These are phyloP conservation scores for Pezicula rhizophila DNA, from an alignment of 2,329 filamentous ascomycete species.

Conservation along the genomic window DNA sequence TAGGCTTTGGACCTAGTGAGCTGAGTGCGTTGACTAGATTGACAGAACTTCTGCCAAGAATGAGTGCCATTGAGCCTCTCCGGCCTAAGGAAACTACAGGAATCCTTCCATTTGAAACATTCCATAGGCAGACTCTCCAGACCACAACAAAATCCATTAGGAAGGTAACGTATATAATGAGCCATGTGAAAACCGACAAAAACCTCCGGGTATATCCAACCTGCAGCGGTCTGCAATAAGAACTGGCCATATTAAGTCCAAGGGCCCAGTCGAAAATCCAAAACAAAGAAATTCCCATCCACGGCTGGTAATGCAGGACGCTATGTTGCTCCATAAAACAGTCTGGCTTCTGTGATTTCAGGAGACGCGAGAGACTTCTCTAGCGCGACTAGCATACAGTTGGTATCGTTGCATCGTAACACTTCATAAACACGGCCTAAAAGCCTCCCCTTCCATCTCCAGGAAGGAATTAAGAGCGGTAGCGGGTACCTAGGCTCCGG, in stretches of 20 bases:
- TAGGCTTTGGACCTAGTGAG: too few relatives aligned
- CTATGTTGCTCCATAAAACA: neutral
- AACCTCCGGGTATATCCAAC: neutral
- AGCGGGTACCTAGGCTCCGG: conserved; percentile 36
- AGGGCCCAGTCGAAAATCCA: neutral
- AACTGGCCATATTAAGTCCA: too few relatives aligned
- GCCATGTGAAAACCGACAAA: too few relatives aligned
- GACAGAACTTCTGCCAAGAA: too few relatives aligned
- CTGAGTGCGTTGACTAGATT: too few relatives aligned
- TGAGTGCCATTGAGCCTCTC: too few relatives aligned
- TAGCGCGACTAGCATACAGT: neutral
- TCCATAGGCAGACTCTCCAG: too few relatives aligned
- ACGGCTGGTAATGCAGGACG: neutral
- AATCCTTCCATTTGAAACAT: too few relatives aligned
- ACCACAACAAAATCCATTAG: too few relatives aligned
- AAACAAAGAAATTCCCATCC: neutral
- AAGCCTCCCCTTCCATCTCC: neutral
- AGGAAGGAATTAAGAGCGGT: conserved; percentile 12
- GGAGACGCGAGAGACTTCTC: neutral
- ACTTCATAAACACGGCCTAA: neutral
- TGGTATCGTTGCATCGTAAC: neutral
- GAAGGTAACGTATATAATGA: too few relatives aligned
- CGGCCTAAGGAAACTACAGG: too few relatives aligned
- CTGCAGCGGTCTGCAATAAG: too few relatives aligned
- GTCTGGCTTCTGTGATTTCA: neutral